Percentiles rank a stretch among this genome's conserved stretches.
These are phyloP conservation scores for Dryadomyces quercus-mongolicae DNA, from an alignment of 2,329 filamentous ascomycete species.

Conservation along the genomic window DNA sequence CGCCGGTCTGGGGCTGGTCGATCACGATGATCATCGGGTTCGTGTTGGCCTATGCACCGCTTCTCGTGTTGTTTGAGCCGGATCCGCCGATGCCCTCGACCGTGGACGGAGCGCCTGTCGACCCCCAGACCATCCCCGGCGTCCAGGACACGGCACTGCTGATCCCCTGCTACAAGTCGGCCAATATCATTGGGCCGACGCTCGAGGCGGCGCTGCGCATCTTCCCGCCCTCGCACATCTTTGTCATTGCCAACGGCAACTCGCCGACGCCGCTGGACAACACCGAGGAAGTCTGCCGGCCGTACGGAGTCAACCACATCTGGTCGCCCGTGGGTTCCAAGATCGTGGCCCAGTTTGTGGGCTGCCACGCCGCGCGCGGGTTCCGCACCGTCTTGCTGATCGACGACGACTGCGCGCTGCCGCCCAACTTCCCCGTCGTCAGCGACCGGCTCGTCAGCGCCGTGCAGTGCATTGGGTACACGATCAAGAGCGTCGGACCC, in stretches of 20 bases:
- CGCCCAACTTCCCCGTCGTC: conserved; percentile 4
- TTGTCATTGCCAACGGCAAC: conserved; percentile 7
- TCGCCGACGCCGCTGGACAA: conserved; percentile 4
- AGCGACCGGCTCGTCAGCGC: conserved; percentile 1
- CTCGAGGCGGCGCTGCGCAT: conserved; percentile 4
- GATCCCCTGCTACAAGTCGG: conserved; percentile 7
- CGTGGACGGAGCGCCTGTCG: background rate
- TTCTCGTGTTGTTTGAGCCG: conserved; percentile 1
- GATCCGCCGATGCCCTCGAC: background rate
- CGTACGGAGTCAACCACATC: conserved; percentile 5
- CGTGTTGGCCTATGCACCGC: background rate
- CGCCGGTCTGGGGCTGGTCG: conserved; percentile 3
- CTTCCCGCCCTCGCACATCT: conserved; percentile 5
- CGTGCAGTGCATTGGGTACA: conserved; percentile 6
- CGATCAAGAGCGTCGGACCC: conserved; percentile 5
- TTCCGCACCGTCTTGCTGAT: conserved; percentile 3
- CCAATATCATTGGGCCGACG: conserved; percentile 2
- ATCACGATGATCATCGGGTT: background rate
- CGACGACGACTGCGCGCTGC: conserved; percentile 7
- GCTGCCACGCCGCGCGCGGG: conserved; percentile 3
- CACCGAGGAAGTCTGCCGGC: conserved; percentile 5
- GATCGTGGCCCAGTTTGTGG: conserved; percentile 6
- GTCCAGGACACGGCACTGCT: conserved; percentile 4
- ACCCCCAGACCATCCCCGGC: background rate
- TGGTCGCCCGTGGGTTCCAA: conserved; percentile 7